Base-by-base conservation (phyloP, 2,329 filamentous ascomycete genomes). In the Didymosphaeria variabile region DNA sequence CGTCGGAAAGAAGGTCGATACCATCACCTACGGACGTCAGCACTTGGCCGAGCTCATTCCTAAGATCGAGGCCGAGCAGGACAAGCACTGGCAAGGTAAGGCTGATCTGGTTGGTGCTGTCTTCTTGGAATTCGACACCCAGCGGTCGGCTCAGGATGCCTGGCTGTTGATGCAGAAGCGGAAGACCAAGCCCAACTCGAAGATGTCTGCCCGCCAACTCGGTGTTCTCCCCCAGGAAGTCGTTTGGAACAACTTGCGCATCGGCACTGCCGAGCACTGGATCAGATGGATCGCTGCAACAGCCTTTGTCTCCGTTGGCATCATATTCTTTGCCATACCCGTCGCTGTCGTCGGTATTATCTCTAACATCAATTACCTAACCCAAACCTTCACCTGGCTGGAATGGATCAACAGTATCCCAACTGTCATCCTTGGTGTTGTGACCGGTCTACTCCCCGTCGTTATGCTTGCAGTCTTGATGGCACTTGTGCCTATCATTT, bases 41-140 rank as follows among this genome's bases (percentile, higher is more conserved):
- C 89, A 93, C 73, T 86, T 97, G 52, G 86, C 89, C 53, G 88
- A 90, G 50, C 84, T 96, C 42, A 88, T 90, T 47, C 90, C 91
- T 4, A 86, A 90, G 64, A 89, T 92, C 45, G 85, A 90, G 45
- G 80, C 84, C 21, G 85, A 88, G 46, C 92, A 95, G 76, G 84
- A 83, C 55, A 83, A 85, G 58, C 91, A 92, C 72, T 87, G 85
- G 57, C 83, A 85, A 15, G 90, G 91, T 55, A 85, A 91, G 42
- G 87, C 85, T 49, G 85, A 88, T 55, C 86, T 90, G 56, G 82
- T 93, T 7, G 87, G 90, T 0, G 90, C 91, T 19, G 91, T 95
- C 6, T 98, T 99, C 73, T 87, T 98, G 61, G 92, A 97, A 74
- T 99, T 97, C 72, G 85, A 87, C 61, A 88, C 85, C 5, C 94